Evolutionary conservation across 768 basidiomycete species (phyloP).

Genomic region (Leucocoprinus birnbaumii): DNA sequence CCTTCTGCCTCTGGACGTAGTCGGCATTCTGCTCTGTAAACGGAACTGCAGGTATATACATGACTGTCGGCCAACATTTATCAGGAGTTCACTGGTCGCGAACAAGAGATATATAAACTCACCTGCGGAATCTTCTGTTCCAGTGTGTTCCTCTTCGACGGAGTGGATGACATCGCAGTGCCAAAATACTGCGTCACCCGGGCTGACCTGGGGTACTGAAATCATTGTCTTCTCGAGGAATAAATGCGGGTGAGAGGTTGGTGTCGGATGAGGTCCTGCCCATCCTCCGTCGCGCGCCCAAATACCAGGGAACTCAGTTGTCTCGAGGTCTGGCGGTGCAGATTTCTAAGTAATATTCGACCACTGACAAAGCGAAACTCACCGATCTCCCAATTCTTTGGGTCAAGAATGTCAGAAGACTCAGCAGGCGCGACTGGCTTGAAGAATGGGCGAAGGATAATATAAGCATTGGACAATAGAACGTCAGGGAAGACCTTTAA

Average conservation of each 20-base stretch:
- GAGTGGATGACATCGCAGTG: conserved; percentile 58
- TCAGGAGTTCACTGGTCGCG: neutral
- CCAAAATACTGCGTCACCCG: conserved; percentile 82
- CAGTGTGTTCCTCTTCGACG: conserved; percentile 50
- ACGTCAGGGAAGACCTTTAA: conserved; percentile 68
- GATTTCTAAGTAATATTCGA: neutral
- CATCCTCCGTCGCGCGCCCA: conserved; percentile 34
- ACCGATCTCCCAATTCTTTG: conserved; percentile 58
- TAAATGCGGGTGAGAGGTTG: conserved; percentile 64
- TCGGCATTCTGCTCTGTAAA: conserved; percentile 56
- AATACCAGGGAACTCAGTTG: conserved; percentile 53
- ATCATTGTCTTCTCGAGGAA: conserved; percentile 63
- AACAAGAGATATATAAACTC: conserved; percentile 2
- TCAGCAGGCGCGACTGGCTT: conserved; percentile 38
- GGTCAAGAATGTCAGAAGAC: conserved; percentile 40
- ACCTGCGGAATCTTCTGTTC: conserved; percentile 56
- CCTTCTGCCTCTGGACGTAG: conserved; percentile 63
- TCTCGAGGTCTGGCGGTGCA: conserved; percentile 37
- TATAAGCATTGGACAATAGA: conserved; percentile 64
- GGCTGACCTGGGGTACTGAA: conserved; percentile 65
- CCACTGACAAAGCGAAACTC: too few species aligned
- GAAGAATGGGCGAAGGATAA: conserved; percentile 79
- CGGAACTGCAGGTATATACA: conserved; percentile 78
- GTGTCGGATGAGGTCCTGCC: conserved; percentile 45
- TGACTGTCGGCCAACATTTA: conserved; percentile 37